Evolutionary conservation across 192 early-diverging fungal genomes (phyloP), one percentile per base, ranked within the genome.

Genomic region (Rhizophagus clarus): DNA sequence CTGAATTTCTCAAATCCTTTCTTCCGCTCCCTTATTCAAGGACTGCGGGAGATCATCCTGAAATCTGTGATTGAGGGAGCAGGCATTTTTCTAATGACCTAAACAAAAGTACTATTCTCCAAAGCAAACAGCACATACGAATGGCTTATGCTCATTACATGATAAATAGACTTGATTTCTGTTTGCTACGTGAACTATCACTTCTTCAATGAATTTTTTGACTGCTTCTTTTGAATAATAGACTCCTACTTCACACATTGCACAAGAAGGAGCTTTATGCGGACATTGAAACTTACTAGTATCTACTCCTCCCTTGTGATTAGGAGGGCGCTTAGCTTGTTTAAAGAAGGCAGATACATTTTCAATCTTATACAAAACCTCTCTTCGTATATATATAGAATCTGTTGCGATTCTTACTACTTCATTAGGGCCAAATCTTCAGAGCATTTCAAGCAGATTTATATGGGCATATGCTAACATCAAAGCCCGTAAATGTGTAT

Each of bases 301-400:
- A n/a, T n/a, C n/a, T n/a, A n/a, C n/a, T 1, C 3, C n/a, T 42
- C 15, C 26, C n/a, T 47, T 7, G 2, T 24, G 4, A 28, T 7
- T 28, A 4, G 0, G 0, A 0, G 31, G 42, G 9, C 31, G 15
- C 3, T 72, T 51, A 24, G 2, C 47, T 72, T 72, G 45, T 24
- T 72, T 72, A 56, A 72, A 72, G 22, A 72, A 72, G 7, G 71
- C 42, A 11, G 22, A 49, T 51, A 72, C 24, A 47, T 56, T 72
- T 72, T 72, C 1, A 0, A 72, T 72, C n/a, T 72, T 72, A 72
- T 72, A 72, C 28, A 72, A 72, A 10, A n/a, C 71, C 24, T 72
- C 24, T 31, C 8, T 51, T 68, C 14, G 0, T 37, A 51, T 28
- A 72, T 72, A 49, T 72, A 72, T 72, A 72, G 24, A 72, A 72